phyloP scores from a whole-genome alignment of 768 basidiomycete genomes.

The Mrakia frigida region DNA sequence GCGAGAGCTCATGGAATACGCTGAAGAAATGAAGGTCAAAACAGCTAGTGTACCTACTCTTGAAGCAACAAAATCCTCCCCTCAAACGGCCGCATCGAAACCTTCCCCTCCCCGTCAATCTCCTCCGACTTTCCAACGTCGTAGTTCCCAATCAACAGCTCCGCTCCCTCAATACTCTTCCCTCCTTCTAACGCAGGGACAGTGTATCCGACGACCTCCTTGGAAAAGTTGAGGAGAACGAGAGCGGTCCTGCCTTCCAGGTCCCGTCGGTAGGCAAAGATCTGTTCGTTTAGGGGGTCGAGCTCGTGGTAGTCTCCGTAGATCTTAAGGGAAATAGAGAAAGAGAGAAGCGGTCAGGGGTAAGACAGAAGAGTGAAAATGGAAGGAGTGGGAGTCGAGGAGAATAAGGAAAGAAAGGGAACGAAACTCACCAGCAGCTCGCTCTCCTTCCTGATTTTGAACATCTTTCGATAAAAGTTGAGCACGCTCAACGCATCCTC shows the following conservation, averaged over 20 bases:
- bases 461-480: slow-evolving; percentile 59
- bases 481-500: slow-evolving; percentile 53
- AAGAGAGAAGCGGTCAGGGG: neutral
- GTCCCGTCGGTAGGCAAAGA: slow-evolving; percentile 57
- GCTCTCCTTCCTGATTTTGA: slow-evolving; percentile 54
- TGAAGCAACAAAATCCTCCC: neutral
- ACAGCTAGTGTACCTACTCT: no score
- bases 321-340: slow-evolving; percentile 36
- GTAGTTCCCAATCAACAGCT: slow-evolving; percentile 8
- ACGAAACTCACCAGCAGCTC: slow-evolving; percentile 52
- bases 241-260: slow-evolving; percentile 42
- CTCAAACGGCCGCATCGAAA: neutral
- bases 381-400: neutral
- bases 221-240: slow-evolving; percentile 48
- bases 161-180: neutral
- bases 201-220: neutral
- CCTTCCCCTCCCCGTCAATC: neutral
- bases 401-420: neutral
- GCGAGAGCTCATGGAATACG: no score
- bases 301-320: slow-evolving; percentile 60
- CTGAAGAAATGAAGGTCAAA: no score
- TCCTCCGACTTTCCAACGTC: neutral
- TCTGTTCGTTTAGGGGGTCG: slow-evolving; percentile 49
- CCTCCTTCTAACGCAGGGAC: neutral
- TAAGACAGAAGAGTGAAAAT: neutral